A percentile compares a stretch with the other conserved stretches of the same genome.
phyloP scores from a whole-genome alignment of 1,284 basidiomycete genomes.

The Apiotrichum brassicae region DNA sequence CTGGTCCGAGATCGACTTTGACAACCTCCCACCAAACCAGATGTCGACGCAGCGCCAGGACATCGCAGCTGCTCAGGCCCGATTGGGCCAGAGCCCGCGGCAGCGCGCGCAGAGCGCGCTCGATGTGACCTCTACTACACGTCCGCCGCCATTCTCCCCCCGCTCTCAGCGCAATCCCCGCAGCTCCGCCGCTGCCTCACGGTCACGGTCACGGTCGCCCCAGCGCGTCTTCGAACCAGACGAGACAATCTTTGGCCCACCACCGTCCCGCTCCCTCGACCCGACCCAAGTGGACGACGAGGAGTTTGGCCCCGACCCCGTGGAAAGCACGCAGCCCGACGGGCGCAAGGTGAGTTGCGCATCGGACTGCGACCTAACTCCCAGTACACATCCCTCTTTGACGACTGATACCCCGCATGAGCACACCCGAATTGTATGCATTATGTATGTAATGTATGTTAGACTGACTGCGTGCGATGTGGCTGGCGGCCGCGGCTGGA shows the following conservation, averaged over 20 bases:
- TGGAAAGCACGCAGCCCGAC: neutral
- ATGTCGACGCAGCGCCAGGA: constrained; percentile 13
- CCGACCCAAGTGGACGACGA: neutral
- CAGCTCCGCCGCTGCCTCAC: no score
- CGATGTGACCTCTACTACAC: no score
- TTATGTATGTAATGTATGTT: neutral
- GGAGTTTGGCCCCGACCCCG: neutral
- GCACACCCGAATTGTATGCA: neutral
- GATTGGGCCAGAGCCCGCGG: neutral
- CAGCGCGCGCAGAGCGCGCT: neutral
- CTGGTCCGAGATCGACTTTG: constrained; percentile 13
- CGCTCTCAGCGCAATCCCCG: no score
- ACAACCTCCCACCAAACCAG: constrained; percentile 1
- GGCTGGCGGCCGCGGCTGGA: no score
- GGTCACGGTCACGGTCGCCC: neutral
- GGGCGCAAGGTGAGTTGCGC: neutral
- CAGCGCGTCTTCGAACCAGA: neutral
- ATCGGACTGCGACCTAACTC: neutral
- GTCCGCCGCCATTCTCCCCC: no score
- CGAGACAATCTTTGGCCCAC: neutral
- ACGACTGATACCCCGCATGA: neutral
- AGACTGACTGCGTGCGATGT: no score
- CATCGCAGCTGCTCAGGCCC: neutral
- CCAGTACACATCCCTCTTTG: neutral
- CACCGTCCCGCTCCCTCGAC: neutral